Conservation (phyloP, 176 grass and related monocot species). For the Oryza coarctata region DNA sequence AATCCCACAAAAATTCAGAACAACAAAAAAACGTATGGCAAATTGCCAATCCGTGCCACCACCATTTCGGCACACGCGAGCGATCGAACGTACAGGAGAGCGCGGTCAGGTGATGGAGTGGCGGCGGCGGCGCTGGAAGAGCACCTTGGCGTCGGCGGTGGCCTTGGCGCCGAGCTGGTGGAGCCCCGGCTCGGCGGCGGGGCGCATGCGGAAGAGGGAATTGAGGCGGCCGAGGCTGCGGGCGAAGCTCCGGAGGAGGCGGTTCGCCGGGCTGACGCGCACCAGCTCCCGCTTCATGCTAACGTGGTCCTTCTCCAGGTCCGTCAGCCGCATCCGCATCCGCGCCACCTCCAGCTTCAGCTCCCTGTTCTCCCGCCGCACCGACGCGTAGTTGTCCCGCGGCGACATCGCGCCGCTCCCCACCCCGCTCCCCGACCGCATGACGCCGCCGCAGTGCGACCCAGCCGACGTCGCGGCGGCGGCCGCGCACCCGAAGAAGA, state of each 20-base stretch:
- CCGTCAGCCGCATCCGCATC: slow-evolving; percentile 89
- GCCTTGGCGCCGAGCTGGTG: slow-evolving; percentile 63
- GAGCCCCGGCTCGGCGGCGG: slow-evolving; percentile 23
- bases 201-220: slow-evolving; percentile 51
- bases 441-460: slow-evolving; percentile 32
- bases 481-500: slow-evolving; percentile 61
- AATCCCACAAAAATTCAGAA: slow-evolving; percentile 7
- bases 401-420: slow-evolving; percentile 88
- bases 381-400: slow-evolving; percentile 94
- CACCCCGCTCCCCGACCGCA: slow-evolving; percentile 75
- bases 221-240: slow-evolving; percentile 58
- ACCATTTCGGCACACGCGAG: slow-evolving; percentile 21
- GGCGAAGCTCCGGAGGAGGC: slow-evolving; percentile 67
- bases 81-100: not conserved
- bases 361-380: slow-evolving; percentile 87
- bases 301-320: slow-evolving; percentile 97
- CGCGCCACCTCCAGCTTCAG: slow-evolving; percentile 91
- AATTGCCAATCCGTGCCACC: not conserved
- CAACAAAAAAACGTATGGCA: not conserved
- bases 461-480: slow-evolving; percentile 7
- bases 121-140: slow-evolving; percentile 61
- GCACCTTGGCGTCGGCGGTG: slow-evolving; percentile 60
- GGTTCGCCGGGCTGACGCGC: slow-evolving; percentile 69
- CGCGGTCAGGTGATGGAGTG: slow-evolving; percentile 52
- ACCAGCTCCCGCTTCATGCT: slow-evolving; percentile 92